These are phyloP conservation scores for Teunomyces atbi DNA, from an alignment of 805 yeast species.

Conservation along the genomic window DNA sequence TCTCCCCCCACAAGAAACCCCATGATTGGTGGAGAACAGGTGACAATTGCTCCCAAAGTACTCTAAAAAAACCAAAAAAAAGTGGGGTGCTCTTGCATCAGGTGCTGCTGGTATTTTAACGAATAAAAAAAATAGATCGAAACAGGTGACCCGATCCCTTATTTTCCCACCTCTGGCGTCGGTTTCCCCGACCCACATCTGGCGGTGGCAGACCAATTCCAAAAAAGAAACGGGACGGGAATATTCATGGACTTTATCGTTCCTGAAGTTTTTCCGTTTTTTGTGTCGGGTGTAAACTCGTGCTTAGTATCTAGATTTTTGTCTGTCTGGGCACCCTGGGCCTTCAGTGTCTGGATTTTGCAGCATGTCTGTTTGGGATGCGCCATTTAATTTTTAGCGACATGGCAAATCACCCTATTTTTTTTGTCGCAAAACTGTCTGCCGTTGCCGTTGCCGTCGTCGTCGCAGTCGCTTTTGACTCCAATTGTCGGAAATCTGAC, in stretches of 20 bases:
- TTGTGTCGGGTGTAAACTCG: too few relatives aligned
- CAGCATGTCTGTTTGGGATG: not conserved
- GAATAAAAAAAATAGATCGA: not conserved
- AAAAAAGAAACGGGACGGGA: not conserved
- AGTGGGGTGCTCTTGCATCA: slow-evolving; percentile 4
- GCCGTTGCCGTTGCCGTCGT: too few relatives aligned
- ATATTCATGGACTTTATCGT: too few relatives aligned
- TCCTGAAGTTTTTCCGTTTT: too few relatives aligned
- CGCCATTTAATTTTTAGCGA: not conserved
- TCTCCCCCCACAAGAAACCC: slow-evolving; percentile 1
- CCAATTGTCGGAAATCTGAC: too few relatives aligned
- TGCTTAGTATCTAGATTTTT: too few relatives aligned
- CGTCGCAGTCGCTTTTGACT: too few relatives aligned
- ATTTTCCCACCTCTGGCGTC: not conserved
- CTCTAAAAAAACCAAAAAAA: not conserved
- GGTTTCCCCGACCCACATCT: not conserved
- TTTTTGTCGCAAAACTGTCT: not conserved
- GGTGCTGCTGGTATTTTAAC: not conserved
- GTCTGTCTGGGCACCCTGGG: too few relatives aligned
- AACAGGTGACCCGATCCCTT: slow-evolving; percentile 1
- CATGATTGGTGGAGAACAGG: slow-evolving; percentile 2
- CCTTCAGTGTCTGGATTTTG: not conserved
- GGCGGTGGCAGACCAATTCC: not conserved
- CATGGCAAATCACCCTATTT: not conserved
- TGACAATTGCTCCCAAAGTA: not conserved